Conservation (phyloP, 768 basidiomycete species). For the Mycena latifolia region DNA sequence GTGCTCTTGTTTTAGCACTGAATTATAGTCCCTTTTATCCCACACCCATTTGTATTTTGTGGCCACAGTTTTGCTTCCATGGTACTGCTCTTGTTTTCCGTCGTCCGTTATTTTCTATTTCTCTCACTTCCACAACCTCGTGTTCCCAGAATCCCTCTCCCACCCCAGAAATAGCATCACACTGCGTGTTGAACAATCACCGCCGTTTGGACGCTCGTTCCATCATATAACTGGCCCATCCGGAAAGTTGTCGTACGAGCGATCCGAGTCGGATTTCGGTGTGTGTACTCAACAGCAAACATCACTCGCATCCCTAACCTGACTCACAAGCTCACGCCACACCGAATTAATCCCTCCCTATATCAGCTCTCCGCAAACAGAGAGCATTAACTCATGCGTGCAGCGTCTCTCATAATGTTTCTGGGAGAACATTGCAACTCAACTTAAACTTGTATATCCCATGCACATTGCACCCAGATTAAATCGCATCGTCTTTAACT, state of each 20-base stretch:
- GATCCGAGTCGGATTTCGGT: background rate
- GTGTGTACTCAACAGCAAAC: background rate
- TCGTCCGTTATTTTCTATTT: background rate
- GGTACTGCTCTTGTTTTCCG: slow-evolving; percentile 9
- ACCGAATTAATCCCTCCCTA: background rate
- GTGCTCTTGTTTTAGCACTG: background rate
- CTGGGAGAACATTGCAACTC: no score
- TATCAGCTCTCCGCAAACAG: no score
- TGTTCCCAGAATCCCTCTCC: background rate
- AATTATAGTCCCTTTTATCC: background rate
- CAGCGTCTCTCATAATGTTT: no score
- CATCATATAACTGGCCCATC: background rate
- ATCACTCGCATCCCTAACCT: background rate
- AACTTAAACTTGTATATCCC: no score
- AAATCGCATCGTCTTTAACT: no score
- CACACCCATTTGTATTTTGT: slow-evolving; percentile 1
- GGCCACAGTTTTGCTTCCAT: slow-evolving; percentile 9
- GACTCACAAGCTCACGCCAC: background rate
- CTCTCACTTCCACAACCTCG: background rate
- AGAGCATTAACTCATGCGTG: no score
- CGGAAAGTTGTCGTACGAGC: background rate
- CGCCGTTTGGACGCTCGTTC: background rate
- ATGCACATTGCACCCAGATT: no score
- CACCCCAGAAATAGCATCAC: background rate
- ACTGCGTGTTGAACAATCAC: background rate